Conservation (phyloP, 495 filamentous ascomycete species). For the Emericellopsis terricola region DNA sequence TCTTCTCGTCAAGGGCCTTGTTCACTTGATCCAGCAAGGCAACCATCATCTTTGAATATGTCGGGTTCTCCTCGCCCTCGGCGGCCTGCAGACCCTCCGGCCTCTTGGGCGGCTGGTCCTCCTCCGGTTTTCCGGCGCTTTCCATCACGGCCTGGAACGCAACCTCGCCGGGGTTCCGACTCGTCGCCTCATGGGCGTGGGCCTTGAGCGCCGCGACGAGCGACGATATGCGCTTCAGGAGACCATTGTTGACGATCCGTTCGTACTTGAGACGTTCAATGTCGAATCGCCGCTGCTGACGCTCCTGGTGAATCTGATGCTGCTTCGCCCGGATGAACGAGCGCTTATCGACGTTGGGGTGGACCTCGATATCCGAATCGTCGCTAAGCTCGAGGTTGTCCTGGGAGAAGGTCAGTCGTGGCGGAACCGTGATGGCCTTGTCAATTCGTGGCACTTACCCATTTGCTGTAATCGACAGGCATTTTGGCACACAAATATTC, state of each 20-base stretch:
- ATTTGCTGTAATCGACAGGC: constrained; percentile 93
- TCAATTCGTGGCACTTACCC: no score
- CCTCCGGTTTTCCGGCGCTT: constrained; percentile 42
- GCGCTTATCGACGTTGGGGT: constrained; percentile 96
- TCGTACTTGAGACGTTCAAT: constrained; percentile 90
- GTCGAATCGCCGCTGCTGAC: constrained; percentile 63
- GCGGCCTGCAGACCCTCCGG: constrained; percentile 52
- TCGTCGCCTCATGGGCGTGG: constrained; percentile 38
- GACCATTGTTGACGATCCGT: constrained; percentile 77
- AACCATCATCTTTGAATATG: constrained; percentile 93
- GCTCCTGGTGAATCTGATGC: constrained; percentile 84
- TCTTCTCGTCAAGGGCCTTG: constrained; percentile 58
- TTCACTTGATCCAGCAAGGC: constrained; percentile 85
- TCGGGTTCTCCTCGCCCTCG: constrained; percentile 51
- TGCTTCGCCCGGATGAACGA: constrained; percentile 99
- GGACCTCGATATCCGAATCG: constrained; percentile 94
- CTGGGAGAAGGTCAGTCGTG: constrained; percentile 14
- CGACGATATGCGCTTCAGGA: constrained; percentile 63
- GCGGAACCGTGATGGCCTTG: background rate
- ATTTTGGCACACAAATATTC: constrained; percentile 30
- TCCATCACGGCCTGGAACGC: constrained; percentile 82
- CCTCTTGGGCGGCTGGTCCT: constrained; percentile 58
- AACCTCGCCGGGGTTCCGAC: constrained; percentile 54
- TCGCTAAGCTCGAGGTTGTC: constrained; percentile 90
- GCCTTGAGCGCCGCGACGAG: constrained; percentile 52